Evolutionary conservation across 257 asterid species (phyloP).

Genomic region (Solanum boliviense): DNA sequence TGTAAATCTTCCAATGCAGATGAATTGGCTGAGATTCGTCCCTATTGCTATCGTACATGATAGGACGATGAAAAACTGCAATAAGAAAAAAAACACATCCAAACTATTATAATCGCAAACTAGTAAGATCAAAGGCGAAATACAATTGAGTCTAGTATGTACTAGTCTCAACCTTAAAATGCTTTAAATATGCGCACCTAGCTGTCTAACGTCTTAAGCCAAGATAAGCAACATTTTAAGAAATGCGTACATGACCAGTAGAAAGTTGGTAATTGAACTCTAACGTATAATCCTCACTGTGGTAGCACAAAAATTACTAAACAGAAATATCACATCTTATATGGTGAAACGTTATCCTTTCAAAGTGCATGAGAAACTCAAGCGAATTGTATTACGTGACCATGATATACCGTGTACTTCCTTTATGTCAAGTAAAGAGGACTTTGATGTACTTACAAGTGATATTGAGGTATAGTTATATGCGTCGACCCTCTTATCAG

Average conservation of each 20-base stretch:
- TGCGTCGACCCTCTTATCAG: slow-evolving; percentile 47
- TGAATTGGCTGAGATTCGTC: slow-evolving; percentile 77
- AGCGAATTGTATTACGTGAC: not conserved
- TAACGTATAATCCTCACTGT: not conserved
- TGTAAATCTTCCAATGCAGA: slow-evolving; percentile 86
- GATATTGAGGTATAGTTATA: slow-evolving; percentile 41
- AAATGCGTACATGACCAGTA: not conserved
- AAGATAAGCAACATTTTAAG: not conserved
- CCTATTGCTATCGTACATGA: slow-evolving; percentile 69
- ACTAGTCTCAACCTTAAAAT: not conserved
- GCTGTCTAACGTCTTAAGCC: not conserved
- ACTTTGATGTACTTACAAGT: slow-evolving; percentile 27
- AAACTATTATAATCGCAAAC: not conserved
- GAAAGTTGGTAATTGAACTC: not conserved
- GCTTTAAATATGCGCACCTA: not conserved
- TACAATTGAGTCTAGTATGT: not conserved
- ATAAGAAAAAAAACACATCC: not conserved
- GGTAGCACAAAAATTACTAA: not conserved
- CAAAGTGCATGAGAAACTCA: not conserved
- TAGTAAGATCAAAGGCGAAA: not conserved
- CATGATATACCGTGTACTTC: not conserved
- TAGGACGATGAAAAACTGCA: slow-evolving; percentile 41
- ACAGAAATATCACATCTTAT: not conserved
- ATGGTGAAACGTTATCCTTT: not conserved
- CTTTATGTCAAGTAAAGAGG: not conserved